Conservation (phyloP, 192 early-diverging fungal genomes). For the Phlyctochytrium planicorne region DNA sequence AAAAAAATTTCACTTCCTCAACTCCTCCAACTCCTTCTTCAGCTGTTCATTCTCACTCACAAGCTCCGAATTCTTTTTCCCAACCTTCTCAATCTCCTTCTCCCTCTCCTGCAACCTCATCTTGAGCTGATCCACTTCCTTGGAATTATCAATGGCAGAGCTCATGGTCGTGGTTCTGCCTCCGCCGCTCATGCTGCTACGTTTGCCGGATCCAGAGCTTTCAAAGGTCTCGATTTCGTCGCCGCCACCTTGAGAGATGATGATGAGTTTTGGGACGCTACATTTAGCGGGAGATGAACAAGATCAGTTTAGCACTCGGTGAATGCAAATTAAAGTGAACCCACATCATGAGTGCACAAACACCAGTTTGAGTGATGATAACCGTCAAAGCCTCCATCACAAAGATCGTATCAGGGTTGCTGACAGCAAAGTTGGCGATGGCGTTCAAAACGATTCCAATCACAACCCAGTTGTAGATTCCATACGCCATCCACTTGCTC, state of each 20-base stretch:
- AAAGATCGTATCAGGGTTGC: constrained; percentile 2
- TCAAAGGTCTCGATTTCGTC: background rate
- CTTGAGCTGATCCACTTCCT: background rate
- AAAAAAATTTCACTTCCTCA: too few relatives aligned
- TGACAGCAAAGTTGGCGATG: constrained; percentile 7
- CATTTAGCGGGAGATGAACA: background rate
- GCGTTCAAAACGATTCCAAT: constrained; percentile 4
- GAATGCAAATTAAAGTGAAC: too few relatives aligned
- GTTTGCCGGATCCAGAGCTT: too few relatives aligned
- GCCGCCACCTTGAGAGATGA: background rate
- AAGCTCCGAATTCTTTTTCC: background rate
- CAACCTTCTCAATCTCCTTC: background rate
- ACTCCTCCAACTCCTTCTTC: background rate
- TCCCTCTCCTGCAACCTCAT: background rate
- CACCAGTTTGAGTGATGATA: constrained; percentile 5
- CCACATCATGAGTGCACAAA: background rate
- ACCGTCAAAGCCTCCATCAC: constrained; percentile 2
- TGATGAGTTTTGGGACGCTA: background rate
- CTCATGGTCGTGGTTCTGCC: too few relatives aligned
- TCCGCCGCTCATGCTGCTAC: too few relatives aligned
- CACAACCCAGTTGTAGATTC: constrained; percentile 4
- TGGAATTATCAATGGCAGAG: background rate
- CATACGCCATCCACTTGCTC: constrained; percentile 7
- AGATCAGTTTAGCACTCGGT: background rate
- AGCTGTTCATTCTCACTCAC: background rate